Percentiles rank a stretch among this genome's conserved stretches.
Evolutionary conservation across 208 protist species (phyloP).

Genomic region (Balamuthia mandrillaris): DNA sequence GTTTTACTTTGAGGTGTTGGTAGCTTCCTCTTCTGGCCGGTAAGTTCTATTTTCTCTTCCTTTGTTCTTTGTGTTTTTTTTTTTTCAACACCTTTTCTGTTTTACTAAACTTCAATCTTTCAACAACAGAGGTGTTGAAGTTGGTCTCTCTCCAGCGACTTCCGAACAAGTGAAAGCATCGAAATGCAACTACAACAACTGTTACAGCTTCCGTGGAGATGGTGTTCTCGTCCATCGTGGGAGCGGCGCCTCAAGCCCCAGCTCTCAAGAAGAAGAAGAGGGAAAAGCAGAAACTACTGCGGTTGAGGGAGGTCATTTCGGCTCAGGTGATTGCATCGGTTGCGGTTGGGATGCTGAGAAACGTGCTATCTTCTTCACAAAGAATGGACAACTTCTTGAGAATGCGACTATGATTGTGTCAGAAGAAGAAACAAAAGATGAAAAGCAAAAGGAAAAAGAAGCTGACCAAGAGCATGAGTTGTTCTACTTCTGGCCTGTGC

Average conservation of each 20-base stretch:
- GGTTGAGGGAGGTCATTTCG: not conserved
- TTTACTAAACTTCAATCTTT: not conserved
- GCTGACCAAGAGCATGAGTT: no score
- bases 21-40: constrained; percentile 15
- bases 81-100: not conserved
- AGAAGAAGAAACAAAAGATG: no score
- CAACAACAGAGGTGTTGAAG: not conserved
- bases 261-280: no score
- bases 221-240: no score
- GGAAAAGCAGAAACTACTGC: not conserved
- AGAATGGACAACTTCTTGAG: not conserved
- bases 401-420: no score
- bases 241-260: no score
- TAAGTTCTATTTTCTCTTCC: not conserved
- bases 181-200: not conserved
- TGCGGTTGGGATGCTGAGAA: constrained; percentile 26
- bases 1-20: constrained; percentile 29
- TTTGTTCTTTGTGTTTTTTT: not conserved
- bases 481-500: no score
- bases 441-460: no score
- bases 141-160: not conserved
- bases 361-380: constrained; percentile 28
- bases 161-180: no score
- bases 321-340: not conserved
- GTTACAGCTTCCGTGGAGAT: constrained; percentile 29